Conservation (phyloP, 345 rosid species). For the Sonneratia caseolaris region DNA sequence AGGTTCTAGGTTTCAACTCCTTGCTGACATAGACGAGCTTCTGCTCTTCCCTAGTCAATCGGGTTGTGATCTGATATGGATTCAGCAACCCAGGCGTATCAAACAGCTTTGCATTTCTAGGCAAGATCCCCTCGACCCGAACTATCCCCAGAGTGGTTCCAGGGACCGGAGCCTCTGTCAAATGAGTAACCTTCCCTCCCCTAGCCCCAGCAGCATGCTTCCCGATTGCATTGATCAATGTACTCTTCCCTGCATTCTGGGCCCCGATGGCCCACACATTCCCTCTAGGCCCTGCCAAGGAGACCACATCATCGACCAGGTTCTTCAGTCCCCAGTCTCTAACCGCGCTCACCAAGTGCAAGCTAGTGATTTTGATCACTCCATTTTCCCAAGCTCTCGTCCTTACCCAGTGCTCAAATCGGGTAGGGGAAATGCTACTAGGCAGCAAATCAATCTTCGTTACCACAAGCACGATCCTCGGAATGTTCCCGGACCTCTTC, state of each 20-base stretch:
- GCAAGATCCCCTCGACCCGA: slow-evolving; percentile 75
- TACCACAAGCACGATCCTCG: slow-evolving; percentile 70
- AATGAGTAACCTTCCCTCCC: slow-evolving; percentile 39
- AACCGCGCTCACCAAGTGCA: slow-evolving; percentile 82
- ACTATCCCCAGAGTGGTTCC: slow-evolving; percentile 86
- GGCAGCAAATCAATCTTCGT: slow-evolving; percentile 88
- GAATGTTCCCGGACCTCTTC: slow-evolving; percentile 70
- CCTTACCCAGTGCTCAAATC: slow-evolving; percentile 82
- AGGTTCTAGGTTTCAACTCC: slow-evolving; percentile 84
- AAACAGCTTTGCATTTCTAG: slow-evolving; percentile 64
- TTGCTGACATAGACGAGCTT: slow-evolving; percentile 67
- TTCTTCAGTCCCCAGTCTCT: slow-evolving; percentile 79
- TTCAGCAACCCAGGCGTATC: slow-evolving; percentile 89
- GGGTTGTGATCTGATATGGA: slow-evolving; percentile 73
- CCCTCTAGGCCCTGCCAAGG: slow-evolving; percentile 72
- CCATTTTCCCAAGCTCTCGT: slow-evolving; percentile 82
- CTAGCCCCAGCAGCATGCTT: slow-evolving; percentile 33
- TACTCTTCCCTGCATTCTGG: slow-evolving; percentile 89
- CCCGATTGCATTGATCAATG: slow-evolving; percentile 69
- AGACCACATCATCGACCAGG: slow-evolving; percentile 62
- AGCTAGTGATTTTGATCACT: slow-evolving; percentile 44
- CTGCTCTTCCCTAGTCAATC: slow-evolving; percentile 86
- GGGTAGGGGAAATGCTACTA: slow-evolving; percentile 50
- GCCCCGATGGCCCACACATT: slow-evolving; percentile 89
- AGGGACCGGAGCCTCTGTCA: slow-evolving; percentile 91